Evolutionary conservation across 257 asterid genomes (phyloP).

Genomic region (Linderniella brevidens): DNA sequence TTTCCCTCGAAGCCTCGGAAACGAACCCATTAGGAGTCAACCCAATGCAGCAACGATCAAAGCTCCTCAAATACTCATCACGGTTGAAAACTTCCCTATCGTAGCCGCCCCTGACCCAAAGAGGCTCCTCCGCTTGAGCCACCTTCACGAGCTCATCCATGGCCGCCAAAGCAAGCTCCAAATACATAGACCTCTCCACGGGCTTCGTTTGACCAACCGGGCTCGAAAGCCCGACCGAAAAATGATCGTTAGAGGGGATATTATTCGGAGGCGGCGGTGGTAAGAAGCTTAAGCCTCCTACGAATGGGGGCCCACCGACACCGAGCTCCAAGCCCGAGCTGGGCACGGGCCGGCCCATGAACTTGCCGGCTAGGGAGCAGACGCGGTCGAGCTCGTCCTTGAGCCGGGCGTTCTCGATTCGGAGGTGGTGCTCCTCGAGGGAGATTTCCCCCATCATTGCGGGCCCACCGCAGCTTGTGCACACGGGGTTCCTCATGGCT

Average conservation of each 20-base stretch:
- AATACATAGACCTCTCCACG: conserved; percentile 38
- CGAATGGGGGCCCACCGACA: conserved; percentile 30
- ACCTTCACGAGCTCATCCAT: conserved; percentile 73
- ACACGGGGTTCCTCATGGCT: conserved; percentile 34
- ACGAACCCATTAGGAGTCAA: conserved; percentile 34
- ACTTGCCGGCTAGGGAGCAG: conserved; percentile 30
- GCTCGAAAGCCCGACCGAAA: conserved; percentile 7
- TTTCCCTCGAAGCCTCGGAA: conserved; percentile 39
- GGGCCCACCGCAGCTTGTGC: conserved; percentile 44
- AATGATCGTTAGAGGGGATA: too few relatives aligned
- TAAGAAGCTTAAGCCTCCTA: conserved; percentile 16
- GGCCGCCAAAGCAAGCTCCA: conserved; percentile 80
- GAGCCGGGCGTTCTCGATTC: conserved; percentile 40
- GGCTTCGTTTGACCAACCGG: conserved; percentile 18
- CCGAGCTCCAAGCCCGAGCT: conserved; percentile 72
- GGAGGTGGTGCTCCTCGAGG: conserved; percentile 38
- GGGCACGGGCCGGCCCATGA: conserved; percentile 33
- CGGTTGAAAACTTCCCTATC: conserved; percentile 29
- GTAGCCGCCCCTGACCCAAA: conserved; percentile 50
- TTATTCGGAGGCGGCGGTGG: conserved; percentile 21
- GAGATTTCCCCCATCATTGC: conserved; percentile 42
- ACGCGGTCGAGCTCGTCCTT: conserved; percentile 44
- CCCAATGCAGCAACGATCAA: conserved; percentile 29
- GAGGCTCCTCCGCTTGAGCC: conserved; percentile 56
- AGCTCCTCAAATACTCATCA: conserved; percentile 28